Evolutionary conservation across 768 basidiomycete species (phyloP).

Genomic region (Collybia sp.): DNA sequence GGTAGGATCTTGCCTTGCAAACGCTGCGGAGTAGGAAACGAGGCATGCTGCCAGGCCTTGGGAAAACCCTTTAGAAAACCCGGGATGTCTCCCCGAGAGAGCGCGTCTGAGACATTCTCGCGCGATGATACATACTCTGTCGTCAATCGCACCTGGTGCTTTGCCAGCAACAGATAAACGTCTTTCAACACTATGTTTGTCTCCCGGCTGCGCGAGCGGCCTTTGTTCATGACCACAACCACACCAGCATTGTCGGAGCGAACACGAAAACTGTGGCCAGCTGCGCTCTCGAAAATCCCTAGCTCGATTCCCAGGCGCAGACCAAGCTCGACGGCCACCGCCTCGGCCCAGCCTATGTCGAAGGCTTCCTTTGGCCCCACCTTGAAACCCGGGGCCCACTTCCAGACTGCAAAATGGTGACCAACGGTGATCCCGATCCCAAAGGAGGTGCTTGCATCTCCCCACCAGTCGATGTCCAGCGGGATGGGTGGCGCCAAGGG

Average conservation of each 20-base stretch:
- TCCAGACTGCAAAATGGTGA: slow-evolving; percentile 23
- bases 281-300: not conserved
- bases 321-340: slow-evolving; percentile 30
- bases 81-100: slow-evolving; percentile 21
- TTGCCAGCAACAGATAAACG: slow-evolving; percentile 15
- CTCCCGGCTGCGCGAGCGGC: slow-evolving; percentile 17
- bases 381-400: slow-evolving; percentile 17
- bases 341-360: slow-evolving; percentile 37
- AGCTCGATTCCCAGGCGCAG: slow-evolving; percentile 9
- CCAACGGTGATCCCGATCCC: slow-evolving; percentile 21
- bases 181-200: slow-evolving; percentile 23
- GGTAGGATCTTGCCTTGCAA: slow-evolving; percentile 8
- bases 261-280: slow-evolving; percentile 10
- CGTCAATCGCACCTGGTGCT: slow-evolving; percentile 4
- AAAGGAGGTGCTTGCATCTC: slow-evolving; percentile 28
- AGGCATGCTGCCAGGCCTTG: slow-evolving; percentile 1
- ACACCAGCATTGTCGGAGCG: slow-evolving; percentile 31
- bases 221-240: slow-evolving; percentile 20
- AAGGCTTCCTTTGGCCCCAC: slow-evolving; percentile 17
- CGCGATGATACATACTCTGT: slow-evolving; percentile 13
- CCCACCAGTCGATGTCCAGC: slow-evolving; percentile 27
- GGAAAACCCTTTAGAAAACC: slow-evolving; percentile 14
- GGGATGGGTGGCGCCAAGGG: slow-evolving; percentile 10
- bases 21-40: slow-evolving; percentile 11
- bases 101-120: slow-evolving; percentile 24